Percentiles rank a stretch among this genome's conserved stretches.
Conservation (phyloP, 2,329 filamentous ascomycete genomes). For the Aureobasidium sp. region DNA sequence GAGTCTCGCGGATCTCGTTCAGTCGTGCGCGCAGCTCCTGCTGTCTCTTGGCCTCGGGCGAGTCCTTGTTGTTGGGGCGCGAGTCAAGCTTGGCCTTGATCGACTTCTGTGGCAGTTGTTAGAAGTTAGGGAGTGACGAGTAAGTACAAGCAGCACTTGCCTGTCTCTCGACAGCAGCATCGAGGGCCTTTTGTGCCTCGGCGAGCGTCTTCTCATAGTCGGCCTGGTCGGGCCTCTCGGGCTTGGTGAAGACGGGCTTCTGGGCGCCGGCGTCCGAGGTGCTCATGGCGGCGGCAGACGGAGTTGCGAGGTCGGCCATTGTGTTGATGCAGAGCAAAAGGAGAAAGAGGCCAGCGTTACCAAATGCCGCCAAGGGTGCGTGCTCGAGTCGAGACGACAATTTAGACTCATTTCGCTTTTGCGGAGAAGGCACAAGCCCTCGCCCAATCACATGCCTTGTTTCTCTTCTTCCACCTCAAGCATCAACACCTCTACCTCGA, state of each 20-base stretch:
- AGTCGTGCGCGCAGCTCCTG: constrained; percentile 78
- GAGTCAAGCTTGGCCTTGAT: constrained; percentile 87
- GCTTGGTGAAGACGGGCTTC: constrained; percentile 47
- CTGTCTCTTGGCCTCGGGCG: constrained; percentile 72
- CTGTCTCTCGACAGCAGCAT: constrained; percentile 64
- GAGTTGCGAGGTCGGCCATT: constrained; percentile 33
- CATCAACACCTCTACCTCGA: not conserved
- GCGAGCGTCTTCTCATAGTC: constrained; percentile 72
- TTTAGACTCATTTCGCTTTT: not conserved
- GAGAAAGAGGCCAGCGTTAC: constrained; percentile 15
- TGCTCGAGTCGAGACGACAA: constrained; percentile 8
- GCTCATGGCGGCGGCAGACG: constrained; percentile 30
- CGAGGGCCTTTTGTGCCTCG: constrained; percentile 80
- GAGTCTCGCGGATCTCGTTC: constrained; percentile 77
- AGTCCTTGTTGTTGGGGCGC: constrained; percentile 74
- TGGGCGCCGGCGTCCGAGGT: constrained; percentile 28
- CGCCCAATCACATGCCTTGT: not conserved
- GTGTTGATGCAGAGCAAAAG: constrained; percentile 7
- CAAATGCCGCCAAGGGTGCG: not conserved
- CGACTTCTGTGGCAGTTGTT: constrained; percentile 55
- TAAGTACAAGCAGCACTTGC: constrained; percentile 38
- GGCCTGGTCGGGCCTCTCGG: constrained; percentile 81
- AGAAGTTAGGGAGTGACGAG: not conserved
- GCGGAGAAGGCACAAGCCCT: not conserved
- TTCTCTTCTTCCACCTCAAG: no score